phyloP scores from a whole-genome alignment of 1,284 basidiomycete genomes.

The Schizophyllum amplum region DNA sequence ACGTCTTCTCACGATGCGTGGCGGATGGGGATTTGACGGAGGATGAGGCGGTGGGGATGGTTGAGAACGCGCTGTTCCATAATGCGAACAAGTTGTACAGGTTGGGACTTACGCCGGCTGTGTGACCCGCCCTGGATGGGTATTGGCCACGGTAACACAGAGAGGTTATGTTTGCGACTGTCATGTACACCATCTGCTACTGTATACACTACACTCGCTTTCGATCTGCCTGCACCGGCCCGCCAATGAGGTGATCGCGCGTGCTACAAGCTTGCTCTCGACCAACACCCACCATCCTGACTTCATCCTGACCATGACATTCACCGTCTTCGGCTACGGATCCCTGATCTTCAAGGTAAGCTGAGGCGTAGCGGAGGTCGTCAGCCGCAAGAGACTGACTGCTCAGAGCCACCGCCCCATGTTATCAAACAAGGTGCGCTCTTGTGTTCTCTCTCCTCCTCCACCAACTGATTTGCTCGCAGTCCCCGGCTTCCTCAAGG shows the following conservation, averaged over 20 bases:
- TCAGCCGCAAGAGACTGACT: not conserved
- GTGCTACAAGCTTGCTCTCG: not conserved
- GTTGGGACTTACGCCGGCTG: conserved; percentile 33
- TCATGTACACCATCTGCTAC: not conserved
- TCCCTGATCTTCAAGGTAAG: conserved; percentile 75
- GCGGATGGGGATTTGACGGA: conserved; percentile 37
- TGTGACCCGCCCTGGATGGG: too few relatives aligned
- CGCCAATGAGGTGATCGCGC: not conserved
- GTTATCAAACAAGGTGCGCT: conserved; percentile 45
- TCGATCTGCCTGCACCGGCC: not conserved
- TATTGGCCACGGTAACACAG: too few relatives aligned
- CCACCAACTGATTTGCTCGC: not conserved
- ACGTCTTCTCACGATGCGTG: conserved; percentile 43
- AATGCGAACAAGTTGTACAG: conserved; percentile 52
- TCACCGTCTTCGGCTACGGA: conserved; percentile 74
- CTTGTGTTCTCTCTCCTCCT: not conserved
- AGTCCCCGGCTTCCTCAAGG: conserved; percentile 80
- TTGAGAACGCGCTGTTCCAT: conserved; percentile 46
- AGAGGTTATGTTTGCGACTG: not conserved
- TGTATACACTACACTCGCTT: conserved; percentile 6
- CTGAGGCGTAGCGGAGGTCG: conserved; percentile 3
- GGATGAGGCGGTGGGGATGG: conserved; percentile 38
- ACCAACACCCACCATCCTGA: not conserved
- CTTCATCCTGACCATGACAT: conserved; percentile 16
- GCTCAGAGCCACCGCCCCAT: conserved; percentile 62